phyloP scores from a whole-genome alignment of 306 rosid species.

The Lupinus albus region DNA sequence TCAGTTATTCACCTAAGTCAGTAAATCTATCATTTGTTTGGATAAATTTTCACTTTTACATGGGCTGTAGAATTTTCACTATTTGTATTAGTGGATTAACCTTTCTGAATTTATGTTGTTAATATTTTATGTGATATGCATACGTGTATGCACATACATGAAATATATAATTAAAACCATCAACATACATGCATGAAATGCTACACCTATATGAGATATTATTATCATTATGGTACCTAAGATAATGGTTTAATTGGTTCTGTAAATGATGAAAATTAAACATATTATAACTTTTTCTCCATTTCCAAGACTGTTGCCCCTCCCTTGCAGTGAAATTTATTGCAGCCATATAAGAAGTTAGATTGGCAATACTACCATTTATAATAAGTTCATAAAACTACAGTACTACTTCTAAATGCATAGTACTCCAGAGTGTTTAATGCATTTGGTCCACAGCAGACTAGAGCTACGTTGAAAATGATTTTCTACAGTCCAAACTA shows the following conservation, averaged over 20 bases:
- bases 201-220: not conserved
- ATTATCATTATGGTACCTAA: not conserved
- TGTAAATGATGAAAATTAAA: not conserved
- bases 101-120: slow-evolving; percentile 5
- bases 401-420: slow-evolving; percentile 32
- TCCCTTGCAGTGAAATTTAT: slow-evolving; percentile 15
- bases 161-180: not conserved
- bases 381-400: slow-evolving; percentile 11
- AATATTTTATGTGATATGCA: not conserved
- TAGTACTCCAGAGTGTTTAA: slow-evolving; percentile 17
- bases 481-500: slow-evolving; percentile 33
- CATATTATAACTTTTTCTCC: not conserved
- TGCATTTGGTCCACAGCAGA: slow-evolving; percentile 46
- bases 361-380: not conserved
- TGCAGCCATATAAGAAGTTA: slow-evolving; percentile 36
- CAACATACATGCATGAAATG: not conserved
- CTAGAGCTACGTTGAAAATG: slow-evolving; percentile 39
- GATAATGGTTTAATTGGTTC: not conserved
- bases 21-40: slow-evolving; percentile 36
- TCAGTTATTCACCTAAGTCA: slow-evolving; percentile 45
- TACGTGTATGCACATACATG: not conserved
- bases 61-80: slow-evolving; percentile 22
- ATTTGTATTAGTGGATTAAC: slow-evolving; percentile 13
- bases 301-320: slow-evolving; percentile 11
- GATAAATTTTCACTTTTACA: not conserved